Conservation (phyloP, 169 alveolate genomes). For the Theileria orientalis region DNA sequence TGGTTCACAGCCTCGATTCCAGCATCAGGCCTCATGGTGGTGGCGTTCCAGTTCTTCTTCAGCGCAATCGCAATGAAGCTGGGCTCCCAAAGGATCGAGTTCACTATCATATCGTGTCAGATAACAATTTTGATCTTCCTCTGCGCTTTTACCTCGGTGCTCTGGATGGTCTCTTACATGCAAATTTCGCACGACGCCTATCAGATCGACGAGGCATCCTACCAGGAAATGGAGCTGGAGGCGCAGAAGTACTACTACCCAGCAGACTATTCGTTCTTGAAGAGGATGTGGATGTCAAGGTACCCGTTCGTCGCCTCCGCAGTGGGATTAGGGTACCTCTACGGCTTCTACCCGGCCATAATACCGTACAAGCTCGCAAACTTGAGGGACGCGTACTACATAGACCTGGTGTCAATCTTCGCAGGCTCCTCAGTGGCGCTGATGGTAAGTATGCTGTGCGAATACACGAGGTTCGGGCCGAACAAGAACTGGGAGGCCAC, state of each 20-base stretch:
- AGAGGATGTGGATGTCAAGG: conserved; percentile 3
- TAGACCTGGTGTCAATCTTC: conserved; percentile 8
- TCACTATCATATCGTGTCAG: conserved; percentile 1
- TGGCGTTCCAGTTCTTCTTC: conserved; percentile 14
- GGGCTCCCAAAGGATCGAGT: background rate
- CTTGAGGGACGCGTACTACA: conserved; percentile 1
- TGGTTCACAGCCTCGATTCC: conserved; percentile 23
- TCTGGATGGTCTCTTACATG: conserved; percentile 10
- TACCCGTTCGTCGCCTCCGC: conserved; percentile 11
- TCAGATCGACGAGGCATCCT: background rate
- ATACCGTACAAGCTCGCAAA: conserved; percentile 18
- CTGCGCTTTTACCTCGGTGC: background rate
- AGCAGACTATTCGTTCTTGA: background rate
- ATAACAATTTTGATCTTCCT: background rate
- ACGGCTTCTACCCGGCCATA: conserved; percentile 21
- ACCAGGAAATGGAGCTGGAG: background rate
- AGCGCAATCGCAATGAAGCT: background rate
- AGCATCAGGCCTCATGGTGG: background rate
- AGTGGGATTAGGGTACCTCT: conserved; percentile 10
- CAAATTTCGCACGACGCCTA: background rate
- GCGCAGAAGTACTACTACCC: background rate
- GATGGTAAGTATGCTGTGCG: background rate
- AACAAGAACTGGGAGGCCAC: conserved; percentile 6
- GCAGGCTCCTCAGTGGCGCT: conserved; percentile 1
- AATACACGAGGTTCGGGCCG: conserved; percentile 13